Evolutionary conservation across 2,329 filamentous ascomycete species (phyloP).

Genomic region (Aspergillus sp.): DNA sequence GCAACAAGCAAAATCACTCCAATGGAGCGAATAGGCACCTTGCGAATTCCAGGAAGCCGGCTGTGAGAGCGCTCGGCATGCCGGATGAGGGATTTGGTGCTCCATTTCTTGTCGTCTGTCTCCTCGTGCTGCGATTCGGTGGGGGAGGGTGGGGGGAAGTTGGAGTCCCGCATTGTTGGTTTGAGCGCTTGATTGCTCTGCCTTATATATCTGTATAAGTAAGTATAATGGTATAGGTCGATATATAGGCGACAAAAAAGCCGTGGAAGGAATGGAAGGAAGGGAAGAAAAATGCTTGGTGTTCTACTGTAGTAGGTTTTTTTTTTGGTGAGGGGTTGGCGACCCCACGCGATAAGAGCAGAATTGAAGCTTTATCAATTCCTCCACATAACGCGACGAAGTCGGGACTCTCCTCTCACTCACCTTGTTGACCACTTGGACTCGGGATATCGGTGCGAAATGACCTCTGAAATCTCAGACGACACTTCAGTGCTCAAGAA

Average conservation of each 20-base stretch:
- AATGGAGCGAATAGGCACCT: constrained; percentile 61
- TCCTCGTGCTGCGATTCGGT: not conserved
- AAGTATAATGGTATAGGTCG: not conserved
- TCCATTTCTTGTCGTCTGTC: constrained; percentile 33
- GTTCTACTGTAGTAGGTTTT: not conserved
- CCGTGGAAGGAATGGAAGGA: not conserved
- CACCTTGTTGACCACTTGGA: not conserved
- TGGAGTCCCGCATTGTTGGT: constrained; percentile 18
- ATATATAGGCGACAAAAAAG: not conserved
- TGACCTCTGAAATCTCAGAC: too few relatives aligned
- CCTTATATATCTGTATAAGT: not conserved
- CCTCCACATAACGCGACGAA: not conserved
- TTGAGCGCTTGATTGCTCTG: not conserved
- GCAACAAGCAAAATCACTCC: constrained; percentile 61
- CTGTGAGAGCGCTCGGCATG: constrained; percentile 53
- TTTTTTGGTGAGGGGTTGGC: constrained; percentile 3
- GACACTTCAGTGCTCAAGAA: not conserved
- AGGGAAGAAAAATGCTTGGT: not conserved
- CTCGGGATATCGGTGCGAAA: too few relatives aligned
- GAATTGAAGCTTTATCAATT: not conserved
- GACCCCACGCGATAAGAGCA: constrained; percentile 5
- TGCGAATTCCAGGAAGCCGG: constrained; percentile 59
- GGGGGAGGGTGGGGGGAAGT: not conserved
- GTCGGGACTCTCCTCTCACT: not conserved
- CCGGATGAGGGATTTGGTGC: constrained; percentile 35